These are phyloP conservation scores for Heliophila coronopifolia DNA, from an alignment of 441 rosid genomes.

Conservation along the genomic window DNA sequence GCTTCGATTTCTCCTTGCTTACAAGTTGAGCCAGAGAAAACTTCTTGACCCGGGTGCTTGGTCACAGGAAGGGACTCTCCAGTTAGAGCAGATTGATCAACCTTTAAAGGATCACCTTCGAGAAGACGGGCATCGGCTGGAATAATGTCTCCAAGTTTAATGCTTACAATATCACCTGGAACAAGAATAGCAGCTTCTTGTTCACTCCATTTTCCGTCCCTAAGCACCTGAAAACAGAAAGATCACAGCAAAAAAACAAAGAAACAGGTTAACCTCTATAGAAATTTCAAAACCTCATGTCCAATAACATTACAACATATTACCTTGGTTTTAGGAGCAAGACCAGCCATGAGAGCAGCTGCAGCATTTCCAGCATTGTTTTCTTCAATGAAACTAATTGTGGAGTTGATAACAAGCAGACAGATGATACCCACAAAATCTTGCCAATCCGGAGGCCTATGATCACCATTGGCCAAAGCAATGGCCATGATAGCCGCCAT, in stretches of 20 bases:
- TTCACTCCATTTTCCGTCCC: slow-evolving; percentile 77
- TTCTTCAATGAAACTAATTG: slow-evolving; percentile 67
- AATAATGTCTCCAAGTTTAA: slow-evolving; percentile 75
- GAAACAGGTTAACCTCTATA: too few relatives aligned
- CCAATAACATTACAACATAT: neutral
- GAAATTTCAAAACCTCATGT: too few relatives aligned
- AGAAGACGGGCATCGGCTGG: slow-evolving; percentile 95
- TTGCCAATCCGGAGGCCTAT: slow-evolving; percentile 74
- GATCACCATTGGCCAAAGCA: slow-evolving; percentile 63
- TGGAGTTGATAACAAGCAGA: slow-evolving; percentile 57
- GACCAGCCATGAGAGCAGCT: slow-evolving; percentile 72
- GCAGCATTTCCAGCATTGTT: slow-evolving; percentile 79
- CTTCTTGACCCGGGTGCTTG: slow-evolving; percentile 70
- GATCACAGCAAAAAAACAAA: too few relatives aligned
- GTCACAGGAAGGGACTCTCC: slow-evolving; percentile 89
- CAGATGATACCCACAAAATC: slow-evolving; percentile 57
- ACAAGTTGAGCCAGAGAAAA: slow-evolving; percentile 86
- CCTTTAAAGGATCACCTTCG: slow-evolving; percentile 81
- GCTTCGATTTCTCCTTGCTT: slow-evolving; percentile 91
- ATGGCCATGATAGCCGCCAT: slow-evolving; percentile 57
- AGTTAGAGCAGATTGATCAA: slow-evolving; percentile 89
- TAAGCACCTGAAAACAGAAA: too few relatives aligned
- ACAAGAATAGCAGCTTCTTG: slow-evolving; percentile 85
- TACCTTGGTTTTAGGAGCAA: slow-evolving; percentile 68
- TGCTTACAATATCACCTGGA: slow-evolving; percentile 79